Conservation (phyloP, 116 monocot species). For the Zostera marina region DNA sequence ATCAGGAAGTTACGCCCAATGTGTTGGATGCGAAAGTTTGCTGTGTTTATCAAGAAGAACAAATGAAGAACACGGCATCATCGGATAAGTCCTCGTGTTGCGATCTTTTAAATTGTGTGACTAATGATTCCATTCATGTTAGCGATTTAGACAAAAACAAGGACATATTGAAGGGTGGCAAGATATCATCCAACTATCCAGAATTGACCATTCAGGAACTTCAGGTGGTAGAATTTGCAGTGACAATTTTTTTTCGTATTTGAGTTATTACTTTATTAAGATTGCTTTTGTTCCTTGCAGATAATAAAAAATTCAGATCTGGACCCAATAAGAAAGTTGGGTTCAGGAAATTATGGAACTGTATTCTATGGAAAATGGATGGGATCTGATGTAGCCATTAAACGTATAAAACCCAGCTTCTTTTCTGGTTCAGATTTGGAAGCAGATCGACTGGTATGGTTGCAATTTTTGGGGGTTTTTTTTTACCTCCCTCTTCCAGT, state of each 20-base stretch:
- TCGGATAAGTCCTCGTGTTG: neutral
- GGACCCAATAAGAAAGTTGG: slow-evolving; percentile 70
- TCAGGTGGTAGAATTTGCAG: neutral
- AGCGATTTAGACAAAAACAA: neutral
- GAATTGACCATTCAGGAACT: neutral
- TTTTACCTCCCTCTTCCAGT: too few relatives aligned
- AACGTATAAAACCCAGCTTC: slow-evolving; percentile 74
- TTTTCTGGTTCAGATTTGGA: slow-evolving; percentile 63
- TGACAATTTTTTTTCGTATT: too few relatives aligned
- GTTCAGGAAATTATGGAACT: slow-evolving; percentile 88
- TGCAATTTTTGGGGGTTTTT: neutral
- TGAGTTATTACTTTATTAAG: too few relatives aligned
- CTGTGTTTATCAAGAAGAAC: neutral
- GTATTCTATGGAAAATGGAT: slow-evolving; percentile 92
- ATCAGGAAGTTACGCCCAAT: neutral
- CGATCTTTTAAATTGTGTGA: neutral
- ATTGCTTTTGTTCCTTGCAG: slow-evolving; percentile 12
- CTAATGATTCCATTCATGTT: neutral
- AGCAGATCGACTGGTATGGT: slow-evolving; percentile 45
- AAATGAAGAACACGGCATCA: neutral
- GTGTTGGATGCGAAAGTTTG: neutral
- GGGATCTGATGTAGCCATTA: slow-evolving; percentile 86
- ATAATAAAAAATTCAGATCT: slow-evolving; percentile 85
- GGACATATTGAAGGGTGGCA: neutral
- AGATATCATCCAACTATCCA: neutral